phyloP scores from a whole-genome alignment of 2,329 filamentous ascomycete genomes.

The Cladosporium sp. region DNA sequence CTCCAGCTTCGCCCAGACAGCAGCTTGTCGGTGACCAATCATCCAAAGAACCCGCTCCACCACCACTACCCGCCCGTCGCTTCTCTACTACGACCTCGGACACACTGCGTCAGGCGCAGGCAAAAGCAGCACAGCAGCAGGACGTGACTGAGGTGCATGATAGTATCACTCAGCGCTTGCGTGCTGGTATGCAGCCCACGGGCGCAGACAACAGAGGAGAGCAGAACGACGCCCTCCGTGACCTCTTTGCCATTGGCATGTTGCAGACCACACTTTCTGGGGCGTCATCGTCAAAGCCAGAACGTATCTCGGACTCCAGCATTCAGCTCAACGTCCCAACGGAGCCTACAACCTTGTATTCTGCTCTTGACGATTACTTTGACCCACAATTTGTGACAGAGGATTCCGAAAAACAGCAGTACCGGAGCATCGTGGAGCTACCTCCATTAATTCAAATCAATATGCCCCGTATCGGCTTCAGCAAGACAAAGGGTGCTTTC shows the following conservation, averaged over 20 bases:
- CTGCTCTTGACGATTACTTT: slow-evolving; percentile 80
- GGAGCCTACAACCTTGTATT: slow-evolving; percentile 66
- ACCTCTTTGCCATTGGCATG: slow-evolving; percentile 26
- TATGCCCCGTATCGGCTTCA: slow-evolving; percentile 76
- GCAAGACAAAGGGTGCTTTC: slow-evolving; percentile 55
- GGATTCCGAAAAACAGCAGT: slow-evolving; percentile 49
- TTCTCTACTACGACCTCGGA: slow-evolving; percentile 23
- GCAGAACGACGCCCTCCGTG: slow-evolving; percentile 61
- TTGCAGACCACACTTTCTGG: slow-evolving; percentile 6
- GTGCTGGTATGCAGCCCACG: slow-evolving; percentile 76
- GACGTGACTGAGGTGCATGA: slow-evolving; percentile 96
- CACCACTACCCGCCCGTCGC: slow-evolving; percentile 53
- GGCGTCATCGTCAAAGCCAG: slow-evolving; percentile 12
- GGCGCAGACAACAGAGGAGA: slow-evolving; percentile 64
- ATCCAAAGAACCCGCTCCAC: slow-evolving; percentile 31
- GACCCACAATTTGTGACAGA: slow-evolving; percentile 71
- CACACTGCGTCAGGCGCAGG: slow-evolving; percentile 49
- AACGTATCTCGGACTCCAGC: slow-evolving; percentile 50
- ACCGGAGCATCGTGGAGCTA: slow-evolving; percentile 58
- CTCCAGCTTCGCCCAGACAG: slow-evolving; percentile 34
- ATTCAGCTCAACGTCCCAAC: slow-evolving; percentile 57
- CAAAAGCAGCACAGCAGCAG: slow-evolving; percentile 65
- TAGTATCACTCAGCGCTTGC: slow-evolving; percentile 84
- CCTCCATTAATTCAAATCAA: slow-evolving; percentile 86
- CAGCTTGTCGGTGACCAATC: slow-evolving; percentile 31